phyloP scores from a whole-genome alignment of 352 stramenopile genomes.

The Pythium brassicae region DNA sequence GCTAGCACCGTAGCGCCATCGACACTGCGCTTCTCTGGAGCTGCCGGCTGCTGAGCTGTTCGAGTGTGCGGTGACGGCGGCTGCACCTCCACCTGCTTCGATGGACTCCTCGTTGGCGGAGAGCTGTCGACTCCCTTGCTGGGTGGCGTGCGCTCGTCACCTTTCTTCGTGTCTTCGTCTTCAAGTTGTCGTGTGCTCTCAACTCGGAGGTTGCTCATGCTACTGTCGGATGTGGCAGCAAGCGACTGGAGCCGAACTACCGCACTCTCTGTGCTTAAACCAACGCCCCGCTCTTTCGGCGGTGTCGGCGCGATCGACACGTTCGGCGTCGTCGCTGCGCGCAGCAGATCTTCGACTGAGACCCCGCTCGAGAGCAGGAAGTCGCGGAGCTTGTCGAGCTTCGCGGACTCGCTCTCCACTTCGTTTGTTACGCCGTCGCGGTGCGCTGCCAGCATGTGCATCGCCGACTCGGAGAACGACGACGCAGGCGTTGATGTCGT shows the following conservation, averaged over 20 bases:
- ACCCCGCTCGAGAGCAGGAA: conserved; percentile 58
- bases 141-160: neutral
- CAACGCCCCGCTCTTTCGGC: neutral
- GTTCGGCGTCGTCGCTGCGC: conserved; percentile 47
- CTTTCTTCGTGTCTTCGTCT: neutral
- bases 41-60: neutral
- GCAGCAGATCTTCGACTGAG: conserved; percentile 69
- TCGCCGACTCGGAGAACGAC: neutral
- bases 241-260: neutral
- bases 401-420: conserved; percentile 13
- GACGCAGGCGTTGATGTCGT: neutral
- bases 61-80: conserved; percentile 2
- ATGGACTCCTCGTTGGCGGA: neutral
- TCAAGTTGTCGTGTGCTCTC: neutral
- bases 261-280: neutral
- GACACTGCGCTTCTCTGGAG: no score
- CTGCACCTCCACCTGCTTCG: conserved; percentile 6
- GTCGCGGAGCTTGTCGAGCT: conserved; percentile 55
- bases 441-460: neutral
- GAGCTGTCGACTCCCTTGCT: neutral
- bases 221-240: neutral
- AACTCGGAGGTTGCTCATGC: neutral
- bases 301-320: conserved; percentile 21
- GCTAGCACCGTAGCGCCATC: no score
- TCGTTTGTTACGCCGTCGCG: conserved; percentile 1